Evolutionary conservation across 2,329 filamentous ascomycete genomes (phyloP), one percentile per base, ranked within the genome.

Genomic region (Fusarium sp.): DNA sequence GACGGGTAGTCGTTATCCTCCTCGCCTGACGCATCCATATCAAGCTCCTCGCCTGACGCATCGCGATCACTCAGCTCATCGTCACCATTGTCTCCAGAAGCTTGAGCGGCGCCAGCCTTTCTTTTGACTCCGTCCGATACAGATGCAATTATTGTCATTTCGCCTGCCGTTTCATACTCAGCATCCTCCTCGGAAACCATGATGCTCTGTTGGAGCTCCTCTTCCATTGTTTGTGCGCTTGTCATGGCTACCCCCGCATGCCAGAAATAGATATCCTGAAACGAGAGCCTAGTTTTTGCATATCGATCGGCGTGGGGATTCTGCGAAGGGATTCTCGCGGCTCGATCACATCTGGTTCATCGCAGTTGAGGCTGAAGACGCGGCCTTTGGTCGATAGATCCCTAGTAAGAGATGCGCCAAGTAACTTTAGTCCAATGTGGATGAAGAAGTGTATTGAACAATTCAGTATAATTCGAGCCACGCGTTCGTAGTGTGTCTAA

Each of bases 191-290:
- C 81, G 6, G 82, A 83, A 52, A 80, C 76, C 63, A 82, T 75
- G 38, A 79, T 80, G 70, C 82, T 84, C 66, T 84, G 81, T 67
- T 85, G 84, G 53, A 84, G 76, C 71, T 85, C 81, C 56, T 86
- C 83, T 70, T 85, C 80, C 75, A 83, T 84, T 45, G 80, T 76
- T 67, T 84, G 82, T 51, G 80, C 78, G 66, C 79, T 83, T 48
- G 79, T 73, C 80, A 84, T 84, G 42, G 63, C 6, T 66, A 67
- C 66, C 62, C 61, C 62, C 66, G 64, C 66, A 65, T 69, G 63
- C 59, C 56, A 55, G 61, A 58, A 63, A 63, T 53, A 55, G 49
- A 57, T 44, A 21, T 42, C 47, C 53, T 52, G 51, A 56, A 36
- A 49, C 48, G 31, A 52, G 36, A 46, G 37, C 46, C 49, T 66